Base-by-base conservation (phyloP, 139 green algal species). In the Chlamydomonas applanata region DNA sequence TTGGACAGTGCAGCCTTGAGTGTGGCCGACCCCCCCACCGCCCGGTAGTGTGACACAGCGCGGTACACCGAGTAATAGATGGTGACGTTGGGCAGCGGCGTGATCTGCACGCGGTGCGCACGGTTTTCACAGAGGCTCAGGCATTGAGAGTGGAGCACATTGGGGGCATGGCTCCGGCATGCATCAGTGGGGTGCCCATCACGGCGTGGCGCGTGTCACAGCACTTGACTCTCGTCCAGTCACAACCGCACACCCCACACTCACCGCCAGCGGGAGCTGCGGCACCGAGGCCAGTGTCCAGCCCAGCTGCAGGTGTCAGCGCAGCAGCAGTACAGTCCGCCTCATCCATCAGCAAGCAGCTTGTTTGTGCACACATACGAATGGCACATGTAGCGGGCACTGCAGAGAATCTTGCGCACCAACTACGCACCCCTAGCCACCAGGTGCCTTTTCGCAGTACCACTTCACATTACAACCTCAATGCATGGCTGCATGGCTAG, bases 21-120 rank as follows among this genome's bases (percentile, higher is more conserved):
- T 1, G 46, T 29, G 40, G 13, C 4, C 4, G 67, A 46, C 3
- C 67, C 76, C 63, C 70, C 52, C 36, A 74, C 22, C 5, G 88
- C 88, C 25, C 78, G 75, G 34, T 78, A 79, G 74, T 93, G 85
- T 0, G 85, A 90, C 24, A 82, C 71, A 19, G 85, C 63, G 46
- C 88, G 80, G 73, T 90, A 93, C 4, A 83, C 52, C 0, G 87
- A 88, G 83, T 88, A 93, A 74, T 93, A 93, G 0, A 93, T 76
- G 1, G 88, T 91, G 3, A 93, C 65, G 65, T 92, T 93, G 24
- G 88, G 88, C 9, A 93, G 73, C 17, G 88, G 88, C 3, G 84
- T 91, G 30, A 83, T 40, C 71, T 69, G 54, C 54, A 69, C 19
- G 19, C 16, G 33, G 30, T 9, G 19, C 11, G 19, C 33, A 70